Conservation (phyloP, 1,284 basidiomycete genomes). For the Cryptococcus depauperatus region DNA sequence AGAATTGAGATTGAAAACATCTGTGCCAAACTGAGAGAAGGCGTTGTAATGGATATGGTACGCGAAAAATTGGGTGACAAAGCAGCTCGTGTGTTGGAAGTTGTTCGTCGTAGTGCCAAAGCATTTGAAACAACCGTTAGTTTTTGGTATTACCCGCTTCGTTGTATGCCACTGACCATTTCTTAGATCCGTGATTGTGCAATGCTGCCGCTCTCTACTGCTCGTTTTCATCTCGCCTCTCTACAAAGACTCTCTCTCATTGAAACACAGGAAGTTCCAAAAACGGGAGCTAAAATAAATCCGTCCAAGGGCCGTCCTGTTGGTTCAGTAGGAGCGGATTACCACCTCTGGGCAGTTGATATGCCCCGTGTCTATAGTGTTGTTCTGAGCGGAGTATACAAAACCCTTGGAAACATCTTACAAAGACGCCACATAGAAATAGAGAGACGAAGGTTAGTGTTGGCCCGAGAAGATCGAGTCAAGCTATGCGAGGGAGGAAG, state of each 20-base stretch:
- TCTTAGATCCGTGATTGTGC: slow-evolving; percentile 82
- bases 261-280: slow-evolving; percentile 82
- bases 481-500: slow-evolving; percentile 48
- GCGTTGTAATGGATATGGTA: slow-evolving; percentile 70
- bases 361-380: slow-evolving; percentile 68
- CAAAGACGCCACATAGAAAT: slow-evolving; percentile 62
- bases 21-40: slow-evolving; percentile 60
- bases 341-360: slow-evolving; percentile 76
- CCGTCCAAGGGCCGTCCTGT: slow-evolving; percentile 53
- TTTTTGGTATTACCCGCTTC: slow-evolving; percentile 7
- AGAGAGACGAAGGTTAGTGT: slow-evolving; percentile 57
- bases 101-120: slow-evolving; percentile 82
- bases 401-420: slow-evolving; percentile 74
- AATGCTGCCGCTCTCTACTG: slow-evolving; percentile 83
- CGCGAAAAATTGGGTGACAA: slow-evolving; percentile 76
- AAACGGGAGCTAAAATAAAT: slow-evolving; percentile 74
- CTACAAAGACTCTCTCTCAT: slow-evolving; percentile 72
- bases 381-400: slow-evolving; percentile 69
- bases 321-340: slow-evolving; percentile 20
- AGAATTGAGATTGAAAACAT: slow-evolving; percentile 74
- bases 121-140: slow-evolving; percentile 88
- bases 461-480: slow-evolving; percentile 72
- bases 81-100: slow-evolving; percentile 72
- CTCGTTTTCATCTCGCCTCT: slow-evolving; percentile 68
- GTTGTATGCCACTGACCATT: background rate